These are phyloP conservation scores for Cordyceps farinosa DNA, from an alignment of 2,329 filamentous ascomycete species.

Conservation along the genomic window DNA sequence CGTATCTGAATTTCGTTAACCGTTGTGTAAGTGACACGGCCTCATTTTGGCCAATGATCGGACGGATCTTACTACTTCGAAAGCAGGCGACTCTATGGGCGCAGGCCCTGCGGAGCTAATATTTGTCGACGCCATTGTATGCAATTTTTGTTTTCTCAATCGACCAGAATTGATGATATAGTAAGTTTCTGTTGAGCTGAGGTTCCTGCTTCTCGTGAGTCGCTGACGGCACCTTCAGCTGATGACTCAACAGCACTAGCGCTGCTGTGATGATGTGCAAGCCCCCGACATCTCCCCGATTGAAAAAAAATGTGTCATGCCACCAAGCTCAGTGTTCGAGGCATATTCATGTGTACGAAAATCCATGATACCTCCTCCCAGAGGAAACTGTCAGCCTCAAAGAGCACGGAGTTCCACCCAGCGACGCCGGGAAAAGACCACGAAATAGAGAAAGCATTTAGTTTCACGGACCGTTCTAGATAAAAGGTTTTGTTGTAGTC, in stretches of 20 bases:
- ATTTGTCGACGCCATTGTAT: background rate
- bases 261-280: background rate
- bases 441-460: background rate
- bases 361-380: too few species aligned
- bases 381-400: too few species aligned
- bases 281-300: background rate
- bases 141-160: background rate
- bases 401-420: too few species aligned
- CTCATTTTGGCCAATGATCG: too few species aligned
- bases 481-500: background rate
- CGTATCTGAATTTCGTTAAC: conserved; percentile 1
- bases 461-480: background rate
- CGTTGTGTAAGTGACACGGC: background rate
- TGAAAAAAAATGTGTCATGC: background rate
- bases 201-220: background rate
- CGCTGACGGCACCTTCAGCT: background rate
- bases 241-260: conserved; percentile 12
- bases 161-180: background rate
- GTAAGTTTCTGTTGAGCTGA: background rate
- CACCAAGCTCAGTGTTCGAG: too few species aligned
- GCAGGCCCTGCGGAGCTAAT: background rate
- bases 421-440: too few species aligned
- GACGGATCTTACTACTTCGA: conserved; percentile 1
- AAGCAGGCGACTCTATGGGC: conserved; percentile 8
- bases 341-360: too few species aligned